phyloP scores from a whole-genome alignment of 306 rosid genomes.

The Inga laurina region DNA sequence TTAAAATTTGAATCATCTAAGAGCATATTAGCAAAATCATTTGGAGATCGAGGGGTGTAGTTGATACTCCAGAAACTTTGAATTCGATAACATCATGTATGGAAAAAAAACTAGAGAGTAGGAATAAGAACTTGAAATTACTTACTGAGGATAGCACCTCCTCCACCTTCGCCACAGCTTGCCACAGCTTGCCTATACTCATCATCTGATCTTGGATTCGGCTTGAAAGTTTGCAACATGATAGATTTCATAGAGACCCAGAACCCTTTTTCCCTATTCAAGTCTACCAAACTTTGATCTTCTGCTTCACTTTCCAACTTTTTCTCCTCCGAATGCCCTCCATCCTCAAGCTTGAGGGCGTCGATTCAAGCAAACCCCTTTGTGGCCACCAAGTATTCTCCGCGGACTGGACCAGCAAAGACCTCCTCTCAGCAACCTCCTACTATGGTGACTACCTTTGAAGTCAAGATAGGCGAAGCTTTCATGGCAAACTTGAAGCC shows the following conservation, averaged over 20 bases:
- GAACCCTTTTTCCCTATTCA: conserved; percentile 56
- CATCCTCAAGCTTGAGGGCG: conserved; percentile 61
- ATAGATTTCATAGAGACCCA: conserved; percentile 61
- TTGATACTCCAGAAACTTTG: neutral
- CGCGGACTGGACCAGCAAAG: conserved; percentile 33
- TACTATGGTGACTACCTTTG: conserved; percentile 33
- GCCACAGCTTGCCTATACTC: conserved; percentile 63
- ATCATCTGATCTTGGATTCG: conserved; percentile 50
- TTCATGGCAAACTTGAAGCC: conserved; percentile 59
- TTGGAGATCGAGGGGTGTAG: neutral
- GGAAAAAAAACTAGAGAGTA: neutral
- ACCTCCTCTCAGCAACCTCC: conserved; percentile 43
- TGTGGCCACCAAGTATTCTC: conserved; percentile 37
- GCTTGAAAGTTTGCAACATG: conserved; percentile 51
- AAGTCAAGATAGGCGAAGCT: conserved; percentile 39
- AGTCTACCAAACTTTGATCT: conserved; percentile 31
- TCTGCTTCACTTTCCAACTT: conserved; percentile 32
- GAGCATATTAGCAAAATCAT: neutral
- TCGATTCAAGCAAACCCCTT: conserved; percentile 48
- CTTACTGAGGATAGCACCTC: conserved; percentile 68
- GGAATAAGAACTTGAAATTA: conserved; percentile 2
- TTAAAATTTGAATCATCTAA: neutral
- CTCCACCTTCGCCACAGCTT: conserved; percentile 71
- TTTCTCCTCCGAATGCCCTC: conserved; percentile 53
- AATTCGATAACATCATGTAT: neutral